These are phyloP conservation scores for Coniochaeta sp. DNA, from an alignment of 2,329 filamentous ascomycete genomes.

Conservation along the genomic window DNA sequence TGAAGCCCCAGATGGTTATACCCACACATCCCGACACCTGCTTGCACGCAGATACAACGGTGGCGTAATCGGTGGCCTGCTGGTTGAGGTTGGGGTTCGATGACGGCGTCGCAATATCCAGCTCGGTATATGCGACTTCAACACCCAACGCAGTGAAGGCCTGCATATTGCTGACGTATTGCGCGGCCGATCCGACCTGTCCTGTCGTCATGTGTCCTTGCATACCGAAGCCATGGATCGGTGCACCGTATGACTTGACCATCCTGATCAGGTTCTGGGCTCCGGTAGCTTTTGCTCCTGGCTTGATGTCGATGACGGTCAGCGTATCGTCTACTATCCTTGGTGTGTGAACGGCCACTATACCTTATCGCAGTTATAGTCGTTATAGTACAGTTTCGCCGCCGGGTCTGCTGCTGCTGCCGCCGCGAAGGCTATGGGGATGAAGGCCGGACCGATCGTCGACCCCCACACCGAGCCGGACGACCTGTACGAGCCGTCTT, in stretches of 20 bases:
- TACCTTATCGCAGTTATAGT: not conserved
- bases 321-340: too few species aligned
- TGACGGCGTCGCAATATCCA: slow-evolving; percentile 43
- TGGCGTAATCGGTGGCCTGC: slow-evolving; percentile 36
- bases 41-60: slow-evolving; percentile 18
- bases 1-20: slow-evolving; percentile 28
- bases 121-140: slow-evolving; percentile 50
- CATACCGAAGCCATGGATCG: slow-evolving; percentile 52
- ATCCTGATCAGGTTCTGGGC: slow-evolving; percentile 33
- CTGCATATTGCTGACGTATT: slow-evolving; percentile 33
- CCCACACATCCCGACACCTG: slow-evolving; percentile 22
- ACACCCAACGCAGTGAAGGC: slow-evolving; percentile 39
- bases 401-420: slow-evolving; percentile 41
- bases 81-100: slow-evolving; percentile 27
- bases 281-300: slow-evolving; percentile 33
- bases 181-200: slow-evolving; percentile 31
- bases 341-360: too few species aligned
- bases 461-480: slow-evolving; percentile 40
- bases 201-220: slow-evolving; percentile 51
- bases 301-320: slow-evolving; percentile 28
- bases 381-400: slow-evolving; percentile 35
- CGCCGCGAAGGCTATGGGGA: slow-evolving; percentile 47
- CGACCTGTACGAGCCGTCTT: slow-evolving; percentile 41
- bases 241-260: slow-evolving; percentile 34
- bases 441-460: slow-evolving; percentile 47